Percentiles rank a stretch among this genome's conserved stretches.
Conservation (phyloP, 306 rosid species). For the Quercus variabilis region DNA sequence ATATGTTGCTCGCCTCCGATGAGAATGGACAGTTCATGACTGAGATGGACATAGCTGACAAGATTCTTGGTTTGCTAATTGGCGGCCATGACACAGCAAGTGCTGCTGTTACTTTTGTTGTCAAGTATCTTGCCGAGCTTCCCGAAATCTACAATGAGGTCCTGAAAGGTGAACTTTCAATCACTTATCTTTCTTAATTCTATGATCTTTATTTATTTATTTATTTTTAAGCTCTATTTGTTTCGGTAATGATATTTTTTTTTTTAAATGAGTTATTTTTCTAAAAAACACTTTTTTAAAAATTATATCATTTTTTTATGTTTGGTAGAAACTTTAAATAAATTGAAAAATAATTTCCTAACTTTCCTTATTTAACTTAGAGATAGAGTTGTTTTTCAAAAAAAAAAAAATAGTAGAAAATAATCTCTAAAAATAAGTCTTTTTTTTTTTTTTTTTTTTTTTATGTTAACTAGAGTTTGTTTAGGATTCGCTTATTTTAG, state of each 20-base stretch:
- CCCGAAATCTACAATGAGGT: conserved; percentile 3
- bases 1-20: not conserved
- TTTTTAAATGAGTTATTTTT: fast-evolving
- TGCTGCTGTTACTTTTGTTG: not conserved
- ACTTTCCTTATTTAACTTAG: too few relatives aligned
- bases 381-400: too few relatives aligned
- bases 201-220: too few relatives aligned
- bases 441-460: too few relatives aligned
- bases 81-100: conserved; percentile 13
- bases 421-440: too few relatives aligned
- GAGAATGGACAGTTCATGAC: not conserved
- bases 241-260: fast-evolving
- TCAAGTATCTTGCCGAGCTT: conserved; percentile 7
- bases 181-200: too few relatives aligned
- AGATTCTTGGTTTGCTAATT: not conserved
- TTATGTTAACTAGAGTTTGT: too few relatives aligned
- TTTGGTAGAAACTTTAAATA: too few relatives aligned
- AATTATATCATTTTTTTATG: fast-evolving
- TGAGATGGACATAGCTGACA: conserved; percentile 5
- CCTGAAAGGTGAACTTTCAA: not conserved
- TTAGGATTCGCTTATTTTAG: fast-evolving
- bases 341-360: too few relatives aligned
- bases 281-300: too few relatives aligned
- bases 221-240: too few relatives aligned
- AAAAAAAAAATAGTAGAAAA: too few relatives aligned